A percentile compares a stretch with the other conserved stretches of the same genome.
Evolutionary conservation across 108 stramenopile species (phyloP).

Genomic region (Bacterosira constricta): DNA sequence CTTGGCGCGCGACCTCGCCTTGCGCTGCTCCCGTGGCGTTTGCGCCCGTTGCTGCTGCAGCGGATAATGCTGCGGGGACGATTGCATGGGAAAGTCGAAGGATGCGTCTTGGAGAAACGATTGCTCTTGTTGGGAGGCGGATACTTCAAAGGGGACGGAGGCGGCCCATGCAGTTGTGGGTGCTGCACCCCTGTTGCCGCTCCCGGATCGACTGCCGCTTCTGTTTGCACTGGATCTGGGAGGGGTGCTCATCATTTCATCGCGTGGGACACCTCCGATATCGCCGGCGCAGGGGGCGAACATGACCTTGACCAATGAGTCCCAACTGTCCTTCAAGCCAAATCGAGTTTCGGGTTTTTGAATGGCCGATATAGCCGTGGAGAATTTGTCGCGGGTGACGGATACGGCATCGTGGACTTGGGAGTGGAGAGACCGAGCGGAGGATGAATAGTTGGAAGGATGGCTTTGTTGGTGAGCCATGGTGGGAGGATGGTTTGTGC

Average conservation of each 20-base stretch:
- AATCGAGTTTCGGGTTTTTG: neutral
- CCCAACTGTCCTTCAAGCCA: conserved; percentile 10
- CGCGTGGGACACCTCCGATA: conserved; percentile 32
- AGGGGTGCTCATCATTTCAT: conserved; percentile 6
- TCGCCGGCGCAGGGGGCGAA: conserved; percentile 34
- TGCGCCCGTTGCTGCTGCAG: neutral
- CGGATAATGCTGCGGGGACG: neutral
- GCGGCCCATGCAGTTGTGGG: neutral
- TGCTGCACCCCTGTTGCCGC: neutral
- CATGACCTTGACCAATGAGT: conserved; percentile 31
- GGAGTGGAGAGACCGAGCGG: neutral
- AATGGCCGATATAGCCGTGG: neutral
- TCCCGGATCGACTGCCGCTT: neutral
- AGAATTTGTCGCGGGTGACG: neutral
- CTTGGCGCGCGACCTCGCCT: conserved; percentile 31
- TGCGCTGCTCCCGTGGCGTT: neutral
- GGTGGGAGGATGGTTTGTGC: neutral
- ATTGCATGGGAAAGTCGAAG: neutral
- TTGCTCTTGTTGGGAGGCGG: neutral
- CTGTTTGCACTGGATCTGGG: neutral
- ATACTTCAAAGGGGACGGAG: conserved; percentile 32
- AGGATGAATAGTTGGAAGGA: neutral
- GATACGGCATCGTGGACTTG: neutral
- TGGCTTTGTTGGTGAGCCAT: neutral
- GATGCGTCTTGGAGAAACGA: conserved; percentile 5